These are phyloP conservation scores for Venturia pyrina DNA, from an alignment of 2,329 filamentous ascomycete genomes.

Conservation along the genomic window DNA sequence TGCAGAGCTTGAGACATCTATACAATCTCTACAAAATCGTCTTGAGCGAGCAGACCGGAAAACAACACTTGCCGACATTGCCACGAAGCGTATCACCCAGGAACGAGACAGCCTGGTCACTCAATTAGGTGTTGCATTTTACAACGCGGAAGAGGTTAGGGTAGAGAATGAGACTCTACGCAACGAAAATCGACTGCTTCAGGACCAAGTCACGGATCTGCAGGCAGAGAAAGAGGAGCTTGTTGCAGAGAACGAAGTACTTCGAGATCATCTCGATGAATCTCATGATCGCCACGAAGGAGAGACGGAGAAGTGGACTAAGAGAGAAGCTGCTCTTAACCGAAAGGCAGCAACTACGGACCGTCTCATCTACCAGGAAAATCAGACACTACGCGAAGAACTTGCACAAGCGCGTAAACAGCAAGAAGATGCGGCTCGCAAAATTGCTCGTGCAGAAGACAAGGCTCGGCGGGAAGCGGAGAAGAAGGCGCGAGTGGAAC, in stretches of 20 bases:
- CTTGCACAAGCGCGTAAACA: conserved; percentile 23
- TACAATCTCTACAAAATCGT: conserved; percentile 50
- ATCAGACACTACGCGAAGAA: conserved; percentile 13
- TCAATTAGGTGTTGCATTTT: conserved; percentile 51
- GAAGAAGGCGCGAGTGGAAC: conserved; percentile 27
- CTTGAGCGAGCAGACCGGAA: conserved; percentile 55
- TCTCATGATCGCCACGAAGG: conserved; percentile 12
- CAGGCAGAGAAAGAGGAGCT: conserved; percentile 10
- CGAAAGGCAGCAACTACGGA: conserved; percentile 10
- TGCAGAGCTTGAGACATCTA: conserved; percentile 47
- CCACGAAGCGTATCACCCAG: conserved; percentile 50
- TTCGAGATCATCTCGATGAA: conserved; percentile 7
- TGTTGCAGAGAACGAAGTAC: conserved; percentile 13
- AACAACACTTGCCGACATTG: conserved; percentile 51
- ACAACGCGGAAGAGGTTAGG: conserved; percentile 43
- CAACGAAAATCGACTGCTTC: conserved; percentile 18
- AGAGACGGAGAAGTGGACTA: conserved; percentile 9
- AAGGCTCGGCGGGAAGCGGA: conserved; percentile 23
- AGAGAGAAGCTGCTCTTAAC: conserved; percentile 9
- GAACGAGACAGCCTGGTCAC: conserved; percentile 57
- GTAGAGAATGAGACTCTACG: conserved; percentile 33
- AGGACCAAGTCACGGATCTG: conserved; percentile 19
- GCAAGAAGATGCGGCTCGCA: conserved; percentile 27
- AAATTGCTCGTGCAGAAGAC: conserved; percentile 23
- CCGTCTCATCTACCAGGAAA: conserved; percentile 11